Evolutionary conservation across 2,329 filamentous ascomycete genomes (phyloP), one percentile per base, ranked within the genome.

Genomic region (Apiospora malaysiana): DNA sequence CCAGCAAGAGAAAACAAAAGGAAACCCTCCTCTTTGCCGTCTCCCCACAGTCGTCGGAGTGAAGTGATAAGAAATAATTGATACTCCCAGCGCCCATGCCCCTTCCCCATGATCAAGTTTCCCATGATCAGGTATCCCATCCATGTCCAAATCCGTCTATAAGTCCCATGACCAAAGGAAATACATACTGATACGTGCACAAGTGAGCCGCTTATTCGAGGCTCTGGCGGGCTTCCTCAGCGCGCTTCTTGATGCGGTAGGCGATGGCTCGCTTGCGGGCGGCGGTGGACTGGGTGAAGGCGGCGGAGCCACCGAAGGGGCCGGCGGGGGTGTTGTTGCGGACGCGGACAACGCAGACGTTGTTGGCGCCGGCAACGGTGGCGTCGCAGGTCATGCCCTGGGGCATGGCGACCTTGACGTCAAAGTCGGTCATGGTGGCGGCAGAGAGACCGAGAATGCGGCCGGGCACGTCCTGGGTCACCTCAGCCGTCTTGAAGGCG

Each of bases 231-330:
- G 68, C 68, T 70, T 74, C 72, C 73, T 72, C 73, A 21, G 74
- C 72, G 51, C 81, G 77, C 79, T 81, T 82, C 78, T 77, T 80
- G 74, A 81, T 68, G 71, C 80, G 80, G 81, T 87, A 90, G 77
- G 87, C 88, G 70, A 91, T 81, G 49, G 90, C 88, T 66, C 90
- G 84, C 88, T 91, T 91, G 81, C 86, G 84, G 23, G 87, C 87
- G 21, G 84, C 83, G 18, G 85, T 70, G 70, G 84, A 85, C 85
- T 91, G 88, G 0, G 89, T 91, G 79, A 92, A 92, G 43, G 89
- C 90, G 43, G 85, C 89, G 18, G 88, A 89, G 69, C 90, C 90
- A 76, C 91, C 90, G 73, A 93, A 92, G 27, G 91, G 90, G 6
- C 90, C 90, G 12, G 90, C 89, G 23, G 85, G 81, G 16, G 90